Evolutionary conservation across 2,329 filamentous ascomycete genomes (phyloP), one percentile per base, ranked within the genome.

Genomic region (Geosmithia putterillii): DNA sequence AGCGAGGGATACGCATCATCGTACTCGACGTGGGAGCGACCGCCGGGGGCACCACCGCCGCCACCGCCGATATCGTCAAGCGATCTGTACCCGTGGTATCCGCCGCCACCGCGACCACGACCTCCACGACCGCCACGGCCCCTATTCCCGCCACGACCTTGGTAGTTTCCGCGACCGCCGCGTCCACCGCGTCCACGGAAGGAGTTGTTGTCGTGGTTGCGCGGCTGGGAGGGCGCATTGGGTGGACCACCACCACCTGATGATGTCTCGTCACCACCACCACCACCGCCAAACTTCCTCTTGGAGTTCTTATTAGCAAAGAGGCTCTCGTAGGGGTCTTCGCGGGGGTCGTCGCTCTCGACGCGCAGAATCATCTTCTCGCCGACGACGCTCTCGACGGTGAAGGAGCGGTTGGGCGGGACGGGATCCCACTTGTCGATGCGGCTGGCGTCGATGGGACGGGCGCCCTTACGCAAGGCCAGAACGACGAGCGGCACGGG

Each of bases 361-460:
- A 96, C 81, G 2, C 84, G 76, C 42, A 96, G 64, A 49, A 92
- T 71, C 15, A 86, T 77, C 65, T 94, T 95, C 63, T 96, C 89
- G 17, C 84, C 84, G 1, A 96, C 86, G 0, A 77, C 79, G 1
- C 84, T 88, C 48, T 94, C 86, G 53, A 96, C 88, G 6, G 79
- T 72, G 54, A 89, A 79, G 0, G 79, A 72, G 53, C 84, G 77
- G 7, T 87, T 80, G 5, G 75, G 67, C 0, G 82, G 65, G 3
- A 94, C 71, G 4, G 86, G 79, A 48, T 85, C 76, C 92, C 90
- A 96, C 49, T 83, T 81, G 44, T 80, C 76, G 46, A 96, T 95
- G 54, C 80, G 82, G 44, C 73, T 75, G 15, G 86, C 89, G 54
- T 95, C 89, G 43, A 82, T 76, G 1, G 87, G 86, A 35, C 82